These are phyloP conservation scores for Pyrenula massariospora DNA, from an alignment of 495 filamentous ascomycete genomes.

Conservation along the genomic window DNA sequence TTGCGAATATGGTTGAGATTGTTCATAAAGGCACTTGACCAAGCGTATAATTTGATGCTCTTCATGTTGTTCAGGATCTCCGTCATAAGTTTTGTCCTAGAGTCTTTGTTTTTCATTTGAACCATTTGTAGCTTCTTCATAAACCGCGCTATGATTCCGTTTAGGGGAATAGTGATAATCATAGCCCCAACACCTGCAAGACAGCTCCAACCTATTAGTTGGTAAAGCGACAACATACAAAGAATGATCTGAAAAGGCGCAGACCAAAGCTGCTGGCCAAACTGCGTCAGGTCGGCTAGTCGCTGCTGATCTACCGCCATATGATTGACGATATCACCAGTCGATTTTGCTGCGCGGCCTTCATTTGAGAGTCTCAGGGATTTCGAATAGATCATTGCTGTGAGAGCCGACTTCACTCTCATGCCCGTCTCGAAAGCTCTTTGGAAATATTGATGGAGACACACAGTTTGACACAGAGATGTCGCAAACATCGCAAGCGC, in stretches of 20 bases:
- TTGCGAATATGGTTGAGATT: constrained; percentile 92
- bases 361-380: constrained; percentile 84
- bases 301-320: constrained; percentile 98
- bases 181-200: constrained; percentile 93
- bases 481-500: constrained; percentile 86
- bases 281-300: constrained; percentile 89
- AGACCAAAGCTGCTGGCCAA: constrained; percentile 87
- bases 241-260: constrained; percentile 93
- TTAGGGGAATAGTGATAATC: constrained; percentile 95
- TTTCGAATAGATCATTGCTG: constrained; percentile 86
- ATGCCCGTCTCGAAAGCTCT: constrained; percentile 89
- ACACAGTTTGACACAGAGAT: constrained; percentile 70
- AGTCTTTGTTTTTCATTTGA: constrained; percentile 99
- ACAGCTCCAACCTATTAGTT: constrained; percentile 87
- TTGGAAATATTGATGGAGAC: constrained; percentile 92
- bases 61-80: constrained; percentile 99
- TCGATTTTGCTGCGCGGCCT: constrained; percentile 79
- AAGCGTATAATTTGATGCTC: constrained; percentile 97
- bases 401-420: constrained; percentile 84
- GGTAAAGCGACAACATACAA: constrained; percentile 92
- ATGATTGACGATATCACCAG: constrained; percentile 96
- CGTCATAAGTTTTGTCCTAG: constrained; percentile 83
- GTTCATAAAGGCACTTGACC: constrained; percentile 93
- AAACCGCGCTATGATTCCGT: constrained; percentile 80
- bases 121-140: constrained; percentile 92